phyloP scores from a whole-genome alignment of 345 rosid species.

The Aquilaria yunnanensis region DNA sequence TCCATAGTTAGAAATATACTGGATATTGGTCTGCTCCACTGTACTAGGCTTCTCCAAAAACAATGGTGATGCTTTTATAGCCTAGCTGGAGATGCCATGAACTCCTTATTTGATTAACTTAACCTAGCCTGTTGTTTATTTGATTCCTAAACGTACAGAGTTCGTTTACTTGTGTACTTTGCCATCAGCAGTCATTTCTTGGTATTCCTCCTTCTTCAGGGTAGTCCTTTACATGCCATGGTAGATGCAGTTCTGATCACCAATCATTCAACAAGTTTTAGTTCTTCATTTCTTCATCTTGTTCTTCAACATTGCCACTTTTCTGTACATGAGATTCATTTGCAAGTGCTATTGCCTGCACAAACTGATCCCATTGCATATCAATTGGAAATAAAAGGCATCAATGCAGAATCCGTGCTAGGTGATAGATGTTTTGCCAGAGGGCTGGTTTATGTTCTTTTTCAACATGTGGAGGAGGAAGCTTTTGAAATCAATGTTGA shows the following conservation, averaged over 20 bases:
- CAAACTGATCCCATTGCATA: slow-evolving; percentile 34
- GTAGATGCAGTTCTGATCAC: slow-evolving; percentile 42
- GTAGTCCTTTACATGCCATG: slow-evolving; percentile 56
- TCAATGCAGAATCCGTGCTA: slow-evolving; percentile 49
- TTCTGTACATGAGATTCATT: slow-evolving; percentile 30
- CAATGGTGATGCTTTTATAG: no score
- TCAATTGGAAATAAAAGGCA: slow-evolving; percentile 42
- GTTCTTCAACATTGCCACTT: slow-evolving; percentile 52
- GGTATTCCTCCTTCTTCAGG: slow-evolving; percentile 36
- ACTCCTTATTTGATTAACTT: no score
- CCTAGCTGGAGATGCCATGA: no score
- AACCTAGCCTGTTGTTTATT: no score
- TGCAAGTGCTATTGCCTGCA: slow-evolving; percentile 47
- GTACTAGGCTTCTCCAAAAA: no score
- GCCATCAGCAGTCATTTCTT: no score
- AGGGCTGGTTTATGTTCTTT: slow-evolving; percentile 42
- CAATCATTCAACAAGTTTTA: slow-evolving; percentile 31
- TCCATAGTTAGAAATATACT: no score
- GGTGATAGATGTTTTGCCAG: slow-evolving; percentile 44
- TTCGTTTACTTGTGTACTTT: no score
- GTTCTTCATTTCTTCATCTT: slow-evolving; percentile 51
- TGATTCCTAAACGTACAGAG: no score
- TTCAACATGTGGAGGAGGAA: slow-evolving; percentile 42
- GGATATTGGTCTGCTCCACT: no score
- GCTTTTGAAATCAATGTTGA: slow-evolving; percentile 40